Base-by-base conservation (phyloP, 2,329 filamentous ascomycete genomes). In the Phaeophleospora eucalypticola region DNA sequence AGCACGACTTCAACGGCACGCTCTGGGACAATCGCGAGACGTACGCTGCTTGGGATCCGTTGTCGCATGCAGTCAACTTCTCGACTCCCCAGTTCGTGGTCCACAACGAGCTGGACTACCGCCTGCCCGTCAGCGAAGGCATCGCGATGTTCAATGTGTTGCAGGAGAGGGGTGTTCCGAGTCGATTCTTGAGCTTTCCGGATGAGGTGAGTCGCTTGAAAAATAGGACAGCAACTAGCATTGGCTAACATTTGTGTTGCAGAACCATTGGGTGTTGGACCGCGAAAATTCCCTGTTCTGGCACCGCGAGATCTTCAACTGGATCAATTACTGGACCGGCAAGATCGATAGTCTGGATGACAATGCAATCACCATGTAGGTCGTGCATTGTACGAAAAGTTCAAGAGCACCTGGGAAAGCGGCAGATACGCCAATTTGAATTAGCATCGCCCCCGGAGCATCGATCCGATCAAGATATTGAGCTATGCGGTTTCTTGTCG, bases 1-100 rank as follows among this genome's bases (percentile, higher is more conserved):
- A 74, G 14, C 72, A 75, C 52, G 75, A 78, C 44, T 60, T 77
- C n/a, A 68, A 70, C 44, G 75, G 75, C 2, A 66, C 69, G 0
- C 63, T 74, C 38, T 78, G 75, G 74, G 68, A 75, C 37, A 36
- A 46, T 39, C 45, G 57, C 19, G 29, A 36, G 20, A 41, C 48
- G 9, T 58, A 54, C 43, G 46, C 44, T 4, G 48, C 39, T n/a
- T 56, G 49, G 38, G 55, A 58, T 38, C 57, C 57, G 8, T 34
- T 59, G 21, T 39, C 48, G 4, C 49, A 59, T 38, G 55, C 53
- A 3, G 51, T 44, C 9, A 58, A 56, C 43, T 56, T 53, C 43
- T 54, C 53, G 16, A 58, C 57, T 4, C 57, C 57, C 3, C 39
- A 53, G 9, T 57, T 58, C 41, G 43, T 56, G 36, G 48, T 59